Evolutionary conservation across 495 filamentous ascomycete species (phyloP), one percentile per base, ranked within the genome.

Genomic region (Thozetella sp.): DNA sequence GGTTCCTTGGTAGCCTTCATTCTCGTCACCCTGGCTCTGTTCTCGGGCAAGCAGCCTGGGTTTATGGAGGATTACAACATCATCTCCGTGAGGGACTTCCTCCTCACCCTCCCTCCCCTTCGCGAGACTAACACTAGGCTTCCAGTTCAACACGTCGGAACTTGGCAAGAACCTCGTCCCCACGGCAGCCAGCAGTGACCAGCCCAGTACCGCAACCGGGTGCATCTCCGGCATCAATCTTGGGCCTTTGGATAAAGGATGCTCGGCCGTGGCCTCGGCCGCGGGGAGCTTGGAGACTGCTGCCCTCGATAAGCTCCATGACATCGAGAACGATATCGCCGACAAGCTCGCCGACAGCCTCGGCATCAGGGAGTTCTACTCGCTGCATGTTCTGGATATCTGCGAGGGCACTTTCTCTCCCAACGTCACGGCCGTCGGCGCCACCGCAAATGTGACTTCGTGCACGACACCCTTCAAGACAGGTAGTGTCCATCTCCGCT

Each of bases 321-420:
- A 48, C 43, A 48, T 48, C n/a, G 43, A 48, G n/a, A 19, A 48
- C 43, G 43, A 76, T 53, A 61, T 66, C 53, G 60, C 43, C 20
- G 67, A 69, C 53, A 53, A 72, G 19, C 65, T 84, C 20, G 75
- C 80, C 13, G 60, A 71, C 11, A 63, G 79, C 11, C 76, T 88
- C 9, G 83, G 83, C 17, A 77, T 91, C 54, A 78, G 85, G 19
- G 80, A 91, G 65, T 93, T 88, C 76, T 93, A 95, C 71, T 86
- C 84, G 56, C 63, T 86, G 17, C 89, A 93, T 65, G 65, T 93
- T 51, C 85, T 91, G 73, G 79, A 85, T 61, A 80, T 87, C 64
- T 93, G 91, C 63, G 67, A 80, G 60, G 90, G 91, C 46, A 65
- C 77, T 64, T 86, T 81, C 75, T 62, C 72, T 19, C 84, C 84